A percentile compares a stretch with the other conserved stretches of the same genome.
Evolutionary conservation across 805 yeast genomes (phyloP).

Genomic region (Ogataea trehaloabstinens): DNA sequence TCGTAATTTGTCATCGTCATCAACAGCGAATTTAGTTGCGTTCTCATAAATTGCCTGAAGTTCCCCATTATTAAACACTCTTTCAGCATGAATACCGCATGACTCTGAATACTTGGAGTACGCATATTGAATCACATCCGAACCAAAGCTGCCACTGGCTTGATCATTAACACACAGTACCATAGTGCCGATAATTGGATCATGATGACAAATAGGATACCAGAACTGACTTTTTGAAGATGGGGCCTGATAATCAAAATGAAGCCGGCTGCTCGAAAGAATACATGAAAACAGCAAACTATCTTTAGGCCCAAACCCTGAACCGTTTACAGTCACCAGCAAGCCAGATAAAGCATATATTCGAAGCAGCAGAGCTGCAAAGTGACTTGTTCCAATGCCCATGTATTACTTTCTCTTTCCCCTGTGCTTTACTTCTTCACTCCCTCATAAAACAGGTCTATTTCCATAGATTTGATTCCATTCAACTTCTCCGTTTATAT

Average conservation of each 20-base stretch:
- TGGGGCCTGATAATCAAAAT: constrained; percentile 20
- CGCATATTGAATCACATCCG: constrained; percentile 7
- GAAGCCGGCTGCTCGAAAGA: constrained; percentile 9
- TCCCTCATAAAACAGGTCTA: neutral
- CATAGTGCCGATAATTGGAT: constrained; percentile 25
- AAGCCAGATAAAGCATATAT: neutral
- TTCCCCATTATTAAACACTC: constrained; percentile 3
- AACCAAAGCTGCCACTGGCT: neutral
- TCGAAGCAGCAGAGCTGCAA: neutral
- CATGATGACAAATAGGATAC: constrained; percentile 24
- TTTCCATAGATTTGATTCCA: too few species aligned
- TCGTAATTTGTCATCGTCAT: constrained; percentile 1
- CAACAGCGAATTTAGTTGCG: constrained; percentile 12
- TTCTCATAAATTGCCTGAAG: constrained; percentile 10
- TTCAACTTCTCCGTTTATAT: too few species aligned
- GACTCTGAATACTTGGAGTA: constrained; percentile 4
- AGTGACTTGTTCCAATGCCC: neutral
- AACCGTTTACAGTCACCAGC: constrained; percentile 2
- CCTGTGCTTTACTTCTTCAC: neutral
- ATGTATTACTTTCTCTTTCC: neutral
- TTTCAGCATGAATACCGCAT: constrained; percentile 14
- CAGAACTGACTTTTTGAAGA: constrained; percentile 16
- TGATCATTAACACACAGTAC: constrained; percentile 24
- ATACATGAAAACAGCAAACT: constrained; percentile 24
- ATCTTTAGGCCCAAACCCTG: constrained; percentile 12